Base-by-base conservation (phyloP, 2,329 filamentous ascomycete species). In the Byssothecium circinans region DNA sequence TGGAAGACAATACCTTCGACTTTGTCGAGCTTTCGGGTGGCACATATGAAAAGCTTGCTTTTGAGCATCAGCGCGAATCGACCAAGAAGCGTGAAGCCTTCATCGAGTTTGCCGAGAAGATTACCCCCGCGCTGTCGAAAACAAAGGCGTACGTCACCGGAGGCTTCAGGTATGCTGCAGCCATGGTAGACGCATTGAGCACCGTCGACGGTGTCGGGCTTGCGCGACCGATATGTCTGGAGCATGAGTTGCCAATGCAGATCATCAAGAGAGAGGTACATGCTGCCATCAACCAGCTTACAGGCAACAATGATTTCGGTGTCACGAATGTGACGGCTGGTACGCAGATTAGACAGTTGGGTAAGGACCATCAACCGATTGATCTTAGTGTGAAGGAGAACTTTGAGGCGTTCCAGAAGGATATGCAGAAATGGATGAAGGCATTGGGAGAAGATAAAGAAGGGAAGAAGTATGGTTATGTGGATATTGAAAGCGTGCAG, bases 21-120 rank as follows among this genome's bases (percentile, higher is more conserved):
- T 80, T 82, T 54, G 80, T 84, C 11, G 82, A 85, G 67, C 72
- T 85, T 0, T 78, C 74, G 0, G 82, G 83, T 11, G 83, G 83
- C 7, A 85, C 81, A 0, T 84, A 83, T 57, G 77, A 85, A 65
- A 65, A 71, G 15, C 60, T 80, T 0, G 79, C 74, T 0, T 81
- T 83, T 52, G 56, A 55, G 2, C 78, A 82, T 60, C 73, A 76
- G 65, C 71, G 75, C 40, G 81, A 84, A 35, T 78, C 73, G 14
- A 83, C 80, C 11, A 74, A 74, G 64, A 77, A 78, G 67, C 71
- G 80, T 4, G 81, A 83, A 57, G 75, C 79, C 1, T 84, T 84
- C 73, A 60, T 83, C 36, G 80, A 83, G 4, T 83, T 82, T 50
- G 82, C 82, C 0, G 84, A 48, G 58, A 66, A 51, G 77, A 85